Base-by-base conservation (phyloP, 352 stramenopile species). In the Phytophthora foliorum region DNA sequence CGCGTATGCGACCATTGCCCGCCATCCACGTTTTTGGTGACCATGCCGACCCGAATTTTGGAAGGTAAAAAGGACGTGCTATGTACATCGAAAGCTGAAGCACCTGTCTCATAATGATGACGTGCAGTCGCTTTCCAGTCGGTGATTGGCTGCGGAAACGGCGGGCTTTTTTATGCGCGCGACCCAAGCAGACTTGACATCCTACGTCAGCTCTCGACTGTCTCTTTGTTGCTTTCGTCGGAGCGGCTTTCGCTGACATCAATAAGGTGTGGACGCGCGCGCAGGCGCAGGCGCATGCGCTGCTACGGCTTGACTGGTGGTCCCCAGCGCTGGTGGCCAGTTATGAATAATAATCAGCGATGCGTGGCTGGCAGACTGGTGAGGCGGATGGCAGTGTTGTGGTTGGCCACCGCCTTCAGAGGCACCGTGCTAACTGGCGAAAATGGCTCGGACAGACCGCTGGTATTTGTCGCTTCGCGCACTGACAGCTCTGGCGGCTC, bases 1-100 rank as follows among this genome's bases (percentile, higher is more conserved):
- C n/a, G 39, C 36, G 32, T 57, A 53, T 55, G 52, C 57, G 57
- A 57, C 57, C 57, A 21, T 36, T 38, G 46, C 36, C 38, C 29
- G 25, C 36, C 56, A 63, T 19, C 53, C 36, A 60, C 38, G 19
- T 51, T 52, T 38, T 14, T 6, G 11, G 32, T 51, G 38, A 61
- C 16, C 21, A 17, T 31, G 27, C 16, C 32, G n/a, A n/a, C n/a
- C n/a, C n/a, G n/a, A n/a, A n/a, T n/a, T n/a, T n/a, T n/a, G n/a
- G n/a, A n/a, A 41, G 29, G 29, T 29, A 38, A 55, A 25, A 67
- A 36, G 42, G 27, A 34, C 31, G n/a, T 27, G 22, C 29, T 44
- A 19, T 22, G 4, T 54, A 8, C 29, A 34, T 29, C 3, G 29
- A 74, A 74, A 62, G 45, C 42, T 72, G 68, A 72, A 69, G 68